Conservation (phyloP, 1,284 basidiomycete genomes). For the Boletus nobilissimus region DNA sequence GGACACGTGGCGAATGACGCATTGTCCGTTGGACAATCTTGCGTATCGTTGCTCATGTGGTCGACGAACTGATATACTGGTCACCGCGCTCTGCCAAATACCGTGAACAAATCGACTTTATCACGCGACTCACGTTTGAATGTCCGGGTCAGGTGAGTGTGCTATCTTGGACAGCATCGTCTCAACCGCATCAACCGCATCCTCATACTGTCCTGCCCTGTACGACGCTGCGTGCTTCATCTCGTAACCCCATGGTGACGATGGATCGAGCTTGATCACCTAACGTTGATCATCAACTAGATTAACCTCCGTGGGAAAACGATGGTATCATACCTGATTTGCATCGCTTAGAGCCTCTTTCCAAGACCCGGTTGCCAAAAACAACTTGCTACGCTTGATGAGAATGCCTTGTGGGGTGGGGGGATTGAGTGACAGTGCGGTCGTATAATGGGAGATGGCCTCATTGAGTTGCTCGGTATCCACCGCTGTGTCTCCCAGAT, state of each 20-base stretch:
- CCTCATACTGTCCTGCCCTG: neutral
- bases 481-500: neutral
- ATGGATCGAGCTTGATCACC: neutral
- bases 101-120: neutral
- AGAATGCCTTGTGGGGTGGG: neutral
- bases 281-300: neutral
- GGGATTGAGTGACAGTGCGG: neutral
- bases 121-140: neutral
- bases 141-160: neutral
- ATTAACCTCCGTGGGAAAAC: no score
- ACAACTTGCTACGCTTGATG: neutral
- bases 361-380: neutral
- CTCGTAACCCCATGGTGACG: neutral
- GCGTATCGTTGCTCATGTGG: neutral
- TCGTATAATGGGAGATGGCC: neutral
- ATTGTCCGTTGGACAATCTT: neutral
- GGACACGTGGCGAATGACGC: neutral
- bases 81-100: neutral
- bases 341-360: neutral
- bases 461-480: neutral
- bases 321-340: neutral
- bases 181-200: neutral
- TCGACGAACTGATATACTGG: neutral
- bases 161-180: neutral
- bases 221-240: neutral